phyloP scores from a whole-genome alignment of 306 rosid species.

The Lotus japonicus region DNA sequence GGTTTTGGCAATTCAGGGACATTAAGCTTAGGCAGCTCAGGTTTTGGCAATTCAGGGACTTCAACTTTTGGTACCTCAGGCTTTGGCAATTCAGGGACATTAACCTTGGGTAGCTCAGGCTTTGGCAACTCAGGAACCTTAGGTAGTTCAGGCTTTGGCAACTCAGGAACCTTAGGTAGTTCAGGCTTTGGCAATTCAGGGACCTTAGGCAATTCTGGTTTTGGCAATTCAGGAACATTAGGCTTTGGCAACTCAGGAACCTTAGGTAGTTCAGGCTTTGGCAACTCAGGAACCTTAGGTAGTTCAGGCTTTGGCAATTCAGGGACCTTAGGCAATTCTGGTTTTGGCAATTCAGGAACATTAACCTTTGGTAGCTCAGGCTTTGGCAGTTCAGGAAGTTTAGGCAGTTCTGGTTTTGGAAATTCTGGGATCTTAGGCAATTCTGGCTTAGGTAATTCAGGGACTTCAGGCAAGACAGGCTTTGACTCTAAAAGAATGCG shows the following conservation, averaged over 20 bases:
- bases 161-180: neutral
- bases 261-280: neutral
- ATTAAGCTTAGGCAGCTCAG: neutral
- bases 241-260: neutral
- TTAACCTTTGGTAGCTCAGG: too few species aligned
- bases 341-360: neutral
- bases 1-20: neutral
- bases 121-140: neutral
- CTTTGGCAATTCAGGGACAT: neutral
- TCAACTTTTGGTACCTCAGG: neutral
- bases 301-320: neutral
- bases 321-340: neutral
- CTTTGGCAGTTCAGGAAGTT: too few species aligned
- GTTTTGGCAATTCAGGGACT: neutral
- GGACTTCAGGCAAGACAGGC: neutral
- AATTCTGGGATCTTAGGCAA: neutral
- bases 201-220: neutral
- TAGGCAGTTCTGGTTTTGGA: neutral
- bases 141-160: neutral
- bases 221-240: neutral
- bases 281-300: neutral
- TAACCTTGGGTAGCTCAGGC: neutral
- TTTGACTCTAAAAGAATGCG: slow-evolving; percentile 26
- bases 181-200: neutral
- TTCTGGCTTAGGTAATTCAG: neutral